Evolutionary conservation across 352 stramenopile species (phyloP).

Genomic region (Pythium brachiatum): DNA sequence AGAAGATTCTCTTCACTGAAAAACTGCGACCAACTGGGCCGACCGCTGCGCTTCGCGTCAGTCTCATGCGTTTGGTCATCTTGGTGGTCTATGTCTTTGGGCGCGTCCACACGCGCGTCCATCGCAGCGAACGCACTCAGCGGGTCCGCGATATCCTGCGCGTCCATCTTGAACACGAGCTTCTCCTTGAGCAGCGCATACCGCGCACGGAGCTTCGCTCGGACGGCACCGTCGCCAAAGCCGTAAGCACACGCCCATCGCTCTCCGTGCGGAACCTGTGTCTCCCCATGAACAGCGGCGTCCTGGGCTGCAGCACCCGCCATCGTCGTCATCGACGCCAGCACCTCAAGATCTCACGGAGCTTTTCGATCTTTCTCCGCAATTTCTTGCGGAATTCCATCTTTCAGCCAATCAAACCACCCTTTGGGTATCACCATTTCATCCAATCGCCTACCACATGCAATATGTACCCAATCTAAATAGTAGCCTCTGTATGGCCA

Average conservation of each 20-base stretch:
- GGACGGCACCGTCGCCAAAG: conserved; percentile 19
- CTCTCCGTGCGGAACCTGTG: conserved; percentile 22
- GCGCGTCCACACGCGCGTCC: not conserved
- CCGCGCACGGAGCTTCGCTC: conserved; percentile 32
- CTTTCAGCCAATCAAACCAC: conserved; percentile 14
- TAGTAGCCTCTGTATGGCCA: conserved; percentile 16
- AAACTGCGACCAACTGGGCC: conserved; percentile 50
- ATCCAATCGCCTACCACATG: conserved; percentile 8
- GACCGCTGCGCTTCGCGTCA: not conserved
- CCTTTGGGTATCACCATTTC: not conserved
- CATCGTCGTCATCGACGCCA: conserved; percentile 9
- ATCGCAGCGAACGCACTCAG: conserved; percentile 34
- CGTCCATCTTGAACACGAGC: conserved; percentile 68
- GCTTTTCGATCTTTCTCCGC: conserved; percentile 25
- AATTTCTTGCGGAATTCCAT: not conserved
- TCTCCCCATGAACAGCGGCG: not conserved
- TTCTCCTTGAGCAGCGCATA: conserved; percentile 58
- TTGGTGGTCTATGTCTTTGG: too few species aligned
- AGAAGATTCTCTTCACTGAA: conserved; percentile 68
- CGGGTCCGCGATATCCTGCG: conserved; percentile 41
- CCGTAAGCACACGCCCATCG: conserved; percentile 33
- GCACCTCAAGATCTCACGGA: not conserved
- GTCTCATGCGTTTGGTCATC: conserved; percentile 1
- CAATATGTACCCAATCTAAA: conserved; percentile 4
- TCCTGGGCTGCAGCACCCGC: not conserved